phyloP scores from a whole-genome alignment of 331 rosid genomes.

The Saraca asoca region DNA sequence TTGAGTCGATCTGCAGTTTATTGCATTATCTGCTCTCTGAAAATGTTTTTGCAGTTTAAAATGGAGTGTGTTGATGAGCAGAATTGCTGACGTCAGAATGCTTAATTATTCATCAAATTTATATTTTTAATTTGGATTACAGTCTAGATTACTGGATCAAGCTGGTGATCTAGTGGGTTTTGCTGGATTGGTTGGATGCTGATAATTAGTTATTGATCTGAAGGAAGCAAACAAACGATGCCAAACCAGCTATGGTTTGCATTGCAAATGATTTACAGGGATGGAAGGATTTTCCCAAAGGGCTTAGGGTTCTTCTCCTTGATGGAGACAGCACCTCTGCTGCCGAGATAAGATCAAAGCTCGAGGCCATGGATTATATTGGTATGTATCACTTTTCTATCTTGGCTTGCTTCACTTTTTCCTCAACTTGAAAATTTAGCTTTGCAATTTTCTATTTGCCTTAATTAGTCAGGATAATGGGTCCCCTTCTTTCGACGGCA shows the following conservation, averaged over 20 bases:
- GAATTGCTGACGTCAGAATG: background rate
- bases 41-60: slow-evolving; percentile 7
- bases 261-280: slow-evolving; percentile 85
- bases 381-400: slow-evolving; percentile 54
- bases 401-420: slow-evolving; percentile 30
- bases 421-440: slow-evolving; percentile 29
- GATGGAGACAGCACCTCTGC: slow-evolving; percentile 75
- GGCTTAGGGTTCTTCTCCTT: slow-evolving; percentile 89
- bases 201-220: slow-evolving; percentile 33
- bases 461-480: slow-evolving; percentile 35
- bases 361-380: slow-evolving; percentile 82
- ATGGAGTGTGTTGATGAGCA: too few species aligned
- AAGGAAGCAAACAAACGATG: slow-evolving; percentile 63
- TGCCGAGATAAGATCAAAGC: slow-evolving; percentile 69
- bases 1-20: slow-evolving; percentile 21
- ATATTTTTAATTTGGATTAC: slow-evolving; percentile 19
- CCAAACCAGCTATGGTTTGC: slow-evolving; percentile 99
- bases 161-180: slow-evolving; percentile 47
- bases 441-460: slow-evolving; percentile 31
- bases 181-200: slow-evolving; percentile 49
- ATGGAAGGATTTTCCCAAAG: slow-evolving; percentile 97
- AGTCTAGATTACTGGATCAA: slow-evolving; percentile 30
- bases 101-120: background rate
- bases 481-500: slow-evolving; percentile 37
- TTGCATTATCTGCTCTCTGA: slow-evolving; percentile 36